A percentile compares a stretch with the other conserved stretches of the same genome.
Conservation (phyloP, 2,329 filamentous ascomycete species). For the Cryphonectria radicalis region DNA sequence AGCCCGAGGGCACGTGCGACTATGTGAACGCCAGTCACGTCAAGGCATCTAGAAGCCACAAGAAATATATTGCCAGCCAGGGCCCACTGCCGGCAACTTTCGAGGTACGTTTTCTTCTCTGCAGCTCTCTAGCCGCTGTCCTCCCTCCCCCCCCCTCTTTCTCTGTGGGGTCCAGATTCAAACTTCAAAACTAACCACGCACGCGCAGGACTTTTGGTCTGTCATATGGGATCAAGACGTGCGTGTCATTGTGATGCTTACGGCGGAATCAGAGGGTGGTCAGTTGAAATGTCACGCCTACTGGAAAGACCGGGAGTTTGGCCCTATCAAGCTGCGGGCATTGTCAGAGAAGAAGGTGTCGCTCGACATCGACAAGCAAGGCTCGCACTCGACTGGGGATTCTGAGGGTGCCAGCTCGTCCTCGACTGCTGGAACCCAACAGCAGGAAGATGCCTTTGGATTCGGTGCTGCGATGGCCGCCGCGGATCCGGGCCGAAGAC, state of each 20-base stretch:
- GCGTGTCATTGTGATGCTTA: slow-evolving; percentile 94
- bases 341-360: slow-evolving; percentile 84
- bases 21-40: slow-evolving; percentile 95
- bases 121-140: not conserved
- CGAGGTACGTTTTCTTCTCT: slow-evolving; percentile 61
- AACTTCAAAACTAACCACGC: slow-evolving; percentile 12
- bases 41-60: slow-evolving; percentile 79
- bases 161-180: not conserved
- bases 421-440: slow-evolving; percentile 24
- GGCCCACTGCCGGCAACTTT: slow-evolving; percentile 92
- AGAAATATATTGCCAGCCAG: slow-evolving; percentile 94
- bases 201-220: slow-evolving; percentile 90
- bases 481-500: slow-evolving; percentile 50
- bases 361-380: slow-evolving; percentile 67
- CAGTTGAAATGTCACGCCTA: slow-evolving; percentile 95
- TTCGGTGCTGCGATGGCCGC: slow-evolving; percentile 27
- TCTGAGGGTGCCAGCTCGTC: slow-evolving; percentile 36
- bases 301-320: slow-evolving; percentile 82
- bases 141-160: no score
- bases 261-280: slow-evolving; percentile 89
- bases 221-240: slow-evolving; percentile 97
- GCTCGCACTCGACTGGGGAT: slow-evolving; percentile 41
- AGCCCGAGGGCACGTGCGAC: slow-evolving; percentile 73
- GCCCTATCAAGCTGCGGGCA: slow-evolving; percentile 72
- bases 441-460: slow-evolving; percentile 31